Conservation (phyloP, 495 filamentous ascomycete species). For the Penicillium atrosanguineum region DNA sequence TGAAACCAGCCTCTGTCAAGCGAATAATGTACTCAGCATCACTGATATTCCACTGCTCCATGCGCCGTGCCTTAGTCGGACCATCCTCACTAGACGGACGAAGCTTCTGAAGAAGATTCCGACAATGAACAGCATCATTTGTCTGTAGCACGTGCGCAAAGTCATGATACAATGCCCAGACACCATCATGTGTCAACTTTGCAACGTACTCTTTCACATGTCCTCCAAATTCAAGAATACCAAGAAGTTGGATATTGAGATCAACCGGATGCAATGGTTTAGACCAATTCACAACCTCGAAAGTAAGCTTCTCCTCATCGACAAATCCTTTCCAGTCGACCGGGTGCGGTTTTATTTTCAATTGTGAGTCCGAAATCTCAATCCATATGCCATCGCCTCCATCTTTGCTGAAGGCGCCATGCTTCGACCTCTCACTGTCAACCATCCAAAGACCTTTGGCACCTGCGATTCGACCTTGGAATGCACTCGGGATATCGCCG, state of each 20-base stretch:
- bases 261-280: constrained; percentile 58
- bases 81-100: constrained; percentile 25
- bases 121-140: constrained; percentile 35
- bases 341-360: constrained; percentile 69
- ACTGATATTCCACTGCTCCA: constrained; percentile 37
- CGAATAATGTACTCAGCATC: constrained; percentile 38
- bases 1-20: constrained; percentile 59
- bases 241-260: constrained; percentile 77
- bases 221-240: constrained; percentile 69
- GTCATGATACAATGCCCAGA: constrained; percentile 48
- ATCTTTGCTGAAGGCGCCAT: constrained; percentile 6
- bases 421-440: constrained; percentile 37
- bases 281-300: constrained; percentile 69
- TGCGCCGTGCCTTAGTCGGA: constrained; percentile 19
- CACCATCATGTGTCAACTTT: constrained; percentile 54
- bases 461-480: constrained; percentile 79
- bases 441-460: constrained; percentile 92
- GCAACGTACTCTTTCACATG: constrained; percentile 55
- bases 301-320: constrained; percentile 57
- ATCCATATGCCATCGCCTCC: constrained; percentile 61
- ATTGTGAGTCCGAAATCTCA: constrained; percentile 72
- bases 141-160: constrained; percentile 56
- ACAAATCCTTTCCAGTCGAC: constrained; percentile 36
- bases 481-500: constrained; percentile 61
- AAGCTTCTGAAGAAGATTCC: constrained; percentile 39